Conservation (phyloP, 2,329 filamentous ascomycete genomes). For the Penicillium brasilianum region DNA sequence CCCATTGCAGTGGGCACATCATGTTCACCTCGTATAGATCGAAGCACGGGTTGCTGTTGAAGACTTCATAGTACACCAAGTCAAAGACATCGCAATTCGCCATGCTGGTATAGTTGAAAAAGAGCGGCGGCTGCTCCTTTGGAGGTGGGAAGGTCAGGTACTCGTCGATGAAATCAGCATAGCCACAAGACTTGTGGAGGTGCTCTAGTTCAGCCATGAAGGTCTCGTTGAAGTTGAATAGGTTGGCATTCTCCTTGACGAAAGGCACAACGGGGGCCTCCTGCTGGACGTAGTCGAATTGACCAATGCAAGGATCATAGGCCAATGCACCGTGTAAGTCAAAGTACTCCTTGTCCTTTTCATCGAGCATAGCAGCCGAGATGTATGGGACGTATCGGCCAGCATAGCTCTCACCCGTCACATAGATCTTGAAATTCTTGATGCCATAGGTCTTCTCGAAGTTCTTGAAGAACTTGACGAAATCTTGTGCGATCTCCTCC, state of each 20-base stretch:
- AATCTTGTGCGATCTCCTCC: slow-evolving; percentile 71
- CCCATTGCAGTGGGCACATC: slow-evolving; percentile 72
- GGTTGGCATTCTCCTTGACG: slow-evolving; percentile 48
- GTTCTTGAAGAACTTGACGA: slow-evolving; percentile 80
- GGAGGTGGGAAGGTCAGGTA: slow-evolving; percentile 59
- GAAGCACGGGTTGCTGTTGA: slow-evolving; percentile 74
- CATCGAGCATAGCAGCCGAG: slow-evolving; percentile 72
- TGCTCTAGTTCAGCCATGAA: slow-evolving; percentile 48
- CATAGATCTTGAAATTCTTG: slow-evolving; percentile 72
- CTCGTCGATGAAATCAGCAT: slow-evolving; percentile 52
- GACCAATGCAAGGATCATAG: slow-evolving; percentile 69
- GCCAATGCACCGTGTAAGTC: slow-evolving; percentile 71
- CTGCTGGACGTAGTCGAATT: slow-evolving; percentile 40
- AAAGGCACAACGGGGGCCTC: slow-evolving; percentile 49
- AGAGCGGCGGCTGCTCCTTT: slow-evolving; percentile 62
- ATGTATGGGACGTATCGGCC: slow-evolving; percentile 76
- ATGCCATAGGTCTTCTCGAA: slow-evolving; percentile 73
- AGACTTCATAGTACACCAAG: slow-evolving; percentile 60
- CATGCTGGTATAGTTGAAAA: slow-evolving; percentile 51
- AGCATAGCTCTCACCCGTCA: slow-evolving; percentile 75
- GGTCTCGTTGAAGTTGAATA: slow-evolving; percentile 54
- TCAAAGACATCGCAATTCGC: slow-evolving; percentile 63
- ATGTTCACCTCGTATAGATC: slow-evolving; percentile 75
- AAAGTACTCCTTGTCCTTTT: slow-evolving; percentile 70
- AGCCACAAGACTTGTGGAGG: slow-evolving; percentile 53